These are phyloP conservation scores for Macrophomina phaseolina DNA, from an alignment of 2,329 filamentous ascomycete genomes.

Conservation along the genomic window DNA sequence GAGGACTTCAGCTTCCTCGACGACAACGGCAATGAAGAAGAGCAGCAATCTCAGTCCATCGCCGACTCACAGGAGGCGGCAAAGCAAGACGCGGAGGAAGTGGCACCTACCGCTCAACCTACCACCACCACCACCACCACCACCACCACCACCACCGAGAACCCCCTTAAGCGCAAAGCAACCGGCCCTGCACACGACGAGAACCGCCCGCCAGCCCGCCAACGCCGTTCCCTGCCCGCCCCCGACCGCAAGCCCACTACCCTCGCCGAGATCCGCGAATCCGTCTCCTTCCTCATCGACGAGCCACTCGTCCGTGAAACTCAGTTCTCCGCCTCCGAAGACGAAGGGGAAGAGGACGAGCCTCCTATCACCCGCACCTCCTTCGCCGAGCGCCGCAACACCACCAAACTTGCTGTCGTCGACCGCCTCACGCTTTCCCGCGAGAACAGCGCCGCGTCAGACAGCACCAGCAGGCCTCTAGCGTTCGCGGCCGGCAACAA, in stretches of 20 bases:
- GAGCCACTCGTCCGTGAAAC: conserved; percentile 64
- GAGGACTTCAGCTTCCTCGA: conserved; percentile 79
- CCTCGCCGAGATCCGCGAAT: conserved; percentile 80
- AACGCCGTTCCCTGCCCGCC: conserved; percentile 63
- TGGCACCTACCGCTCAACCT: conserved; percentile 4
- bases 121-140: neutral
- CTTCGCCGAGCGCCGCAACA: conserved; percentile 47
- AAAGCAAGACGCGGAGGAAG: neutral
- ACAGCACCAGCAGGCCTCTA: conserved; percentile 46
- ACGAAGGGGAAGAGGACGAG: conserved; percentile 53
- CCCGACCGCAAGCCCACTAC: conserved; percentile 69
- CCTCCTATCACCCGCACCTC: conserved; percentile 31
- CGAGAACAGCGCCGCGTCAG: conserved; percentile 34
- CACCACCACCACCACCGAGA: conserved; percentile 28
- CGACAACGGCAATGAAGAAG: conserved; percentile 36
- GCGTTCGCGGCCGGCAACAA: conserved; percentile 59
- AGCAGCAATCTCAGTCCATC: conserved; percentile 39
- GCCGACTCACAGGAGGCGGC: conserved; percentile 47
- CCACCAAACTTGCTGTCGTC: conserved; percentile 56
- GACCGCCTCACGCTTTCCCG: conserved; percentile 77
- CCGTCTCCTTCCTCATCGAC: conserved; percentile 82
- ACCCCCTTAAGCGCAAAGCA: conserved; percentile 46
- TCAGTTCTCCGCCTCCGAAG: conserved; percentile 48
- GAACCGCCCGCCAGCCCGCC: conserved; percentile 60
- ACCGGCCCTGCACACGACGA: conserved; percentile 50